Evolutionary conservation across 345 rosid genomes (phyloP), one percentile per base, ranked within the genome.

Genomic region (Eutrema japonicum): DNA sequence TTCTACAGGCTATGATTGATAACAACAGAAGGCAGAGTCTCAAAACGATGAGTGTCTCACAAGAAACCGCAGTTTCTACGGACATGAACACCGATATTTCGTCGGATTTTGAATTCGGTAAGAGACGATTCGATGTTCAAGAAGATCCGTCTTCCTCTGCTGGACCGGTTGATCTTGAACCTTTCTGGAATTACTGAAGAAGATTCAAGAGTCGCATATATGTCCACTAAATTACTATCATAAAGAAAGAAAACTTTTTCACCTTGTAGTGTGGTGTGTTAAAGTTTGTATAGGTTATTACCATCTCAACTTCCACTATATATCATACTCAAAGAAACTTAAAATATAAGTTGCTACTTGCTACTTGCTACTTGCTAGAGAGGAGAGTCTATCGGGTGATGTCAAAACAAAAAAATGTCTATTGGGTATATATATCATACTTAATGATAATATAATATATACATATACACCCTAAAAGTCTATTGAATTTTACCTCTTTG

Each of bases 181-280:
- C 81, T 73, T 75, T 92, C 27, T 90, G 98, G 98, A 86, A 79
- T 81, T 89, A 81, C 79, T 89, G 80, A 84, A 71, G 62, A 71
- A 49, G 50, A 51, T 43, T 51, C 56, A 71, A 49, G 52, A 37
- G 3, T 36, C 32, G 38, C 29, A 0, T 22, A 22, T 22, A 22
- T 43, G 14, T 10, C 30, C 53, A 22, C 52, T 76, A 46, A 47
- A 38, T 45, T 69, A 76, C 52, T 46, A 59, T 76, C 68, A 8
- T 45, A 16, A 76, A 62, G 43, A 68, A 76, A 47, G 60, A 70
- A 29, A 30, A 5, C 11, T 14, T 52, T 61, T 76, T 70, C 60
- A 76, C 53, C 65, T 76, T 62, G 70, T 70, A 70, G n/a, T 70
- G 27, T 70, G 66, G 66, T 48, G 59, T 76, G 66, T 76, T 48